phyloP scores from a whole-genome alignment of 2,329 filamentous ascomycete genomes.

The Alternaria burnsii region DNA sequence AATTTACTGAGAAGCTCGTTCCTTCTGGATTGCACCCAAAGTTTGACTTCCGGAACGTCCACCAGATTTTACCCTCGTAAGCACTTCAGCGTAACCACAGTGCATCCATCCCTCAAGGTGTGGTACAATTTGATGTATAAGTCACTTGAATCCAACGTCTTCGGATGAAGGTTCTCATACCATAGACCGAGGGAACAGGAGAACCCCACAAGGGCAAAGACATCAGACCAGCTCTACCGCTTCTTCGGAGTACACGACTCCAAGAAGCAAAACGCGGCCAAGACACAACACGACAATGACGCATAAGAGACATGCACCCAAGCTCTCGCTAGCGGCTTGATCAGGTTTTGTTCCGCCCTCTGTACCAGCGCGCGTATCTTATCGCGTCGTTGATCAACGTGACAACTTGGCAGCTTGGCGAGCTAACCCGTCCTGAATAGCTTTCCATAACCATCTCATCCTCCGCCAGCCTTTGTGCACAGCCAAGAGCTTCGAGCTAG shows the following conservation, averaged over 20 bases:
- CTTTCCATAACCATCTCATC: slow-evolving; percentile 15
- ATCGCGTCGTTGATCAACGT: slow-evolving; percentile 26
- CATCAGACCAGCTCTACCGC: not conserved
- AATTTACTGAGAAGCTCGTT: not conserved
- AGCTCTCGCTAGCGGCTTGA: slow-evolving; percentile 6
- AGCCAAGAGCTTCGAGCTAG: slow-evolving; percentile 20
- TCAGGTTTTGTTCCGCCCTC: slow-evolving; percentile 8
- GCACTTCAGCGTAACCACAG: not conserved
- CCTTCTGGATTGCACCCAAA: not conserved
- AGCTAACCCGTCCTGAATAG: slow-evolving; percentile 20
- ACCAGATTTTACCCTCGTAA: not conserved
- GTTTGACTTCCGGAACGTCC: not conserved
- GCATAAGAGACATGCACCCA: slow-evolving; percentile 3
- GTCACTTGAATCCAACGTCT: not conserved
- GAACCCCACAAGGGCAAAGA: not conserved
- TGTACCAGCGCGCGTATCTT: slow-evolving; percentile 19
- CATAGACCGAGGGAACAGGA: not conserved
- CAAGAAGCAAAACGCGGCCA: slow-evolving; percentile 15
- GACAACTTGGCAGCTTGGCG: slow-evolving; percentile 33
- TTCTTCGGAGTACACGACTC: slow-evolving; percentile 1
- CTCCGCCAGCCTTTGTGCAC: slow-evolving; percentile 16
- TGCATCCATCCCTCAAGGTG: not conserved
- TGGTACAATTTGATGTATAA: not conserved
- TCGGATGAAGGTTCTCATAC: not conserved
- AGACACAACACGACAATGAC: slow-evolving; percentile 9